Conservation (phyloP, 2,329 filamentous ascomycete species). For the Alternaria sp. region DNA sequence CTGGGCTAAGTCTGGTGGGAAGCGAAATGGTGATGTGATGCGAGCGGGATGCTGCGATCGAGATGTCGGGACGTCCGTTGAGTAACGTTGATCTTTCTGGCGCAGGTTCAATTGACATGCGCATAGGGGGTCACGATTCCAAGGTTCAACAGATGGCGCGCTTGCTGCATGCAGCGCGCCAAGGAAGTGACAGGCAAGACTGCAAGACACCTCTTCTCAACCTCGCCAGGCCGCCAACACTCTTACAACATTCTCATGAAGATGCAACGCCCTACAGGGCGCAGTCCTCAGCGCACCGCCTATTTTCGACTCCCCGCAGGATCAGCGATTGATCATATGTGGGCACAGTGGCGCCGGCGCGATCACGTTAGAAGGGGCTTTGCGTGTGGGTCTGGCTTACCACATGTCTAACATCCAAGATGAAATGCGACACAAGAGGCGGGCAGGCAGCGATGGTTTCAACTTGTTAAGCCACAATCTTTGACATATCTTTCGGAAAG, state of each 20-base stretch:
- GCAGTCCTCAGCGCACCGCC: background rate
- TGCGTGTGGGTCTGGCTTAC: background rate
- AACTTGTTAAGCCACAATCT: background rate
- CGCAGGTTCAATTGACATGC: background rate
- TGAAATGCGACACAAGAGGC: background rate
- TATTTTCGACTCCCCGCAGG: background rate
- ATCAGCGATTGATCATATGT: background rate
- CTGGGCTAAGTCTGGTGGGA: constrained; percentile 6
- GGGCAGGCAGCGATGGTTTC: background rate
- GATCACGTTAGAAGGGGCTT: background rate
- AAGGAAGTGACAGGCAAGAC: background rate
- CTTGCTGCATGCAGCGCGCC: constrained; percentile 1
- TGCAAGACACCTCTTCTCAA: constrained; percentile 1
- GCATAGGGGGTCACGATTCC: background rate
- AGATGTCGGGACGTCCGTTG: background rate
- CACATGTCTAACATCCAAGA: background rate
- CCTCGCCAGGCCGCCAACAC: constrained; percentile 4
- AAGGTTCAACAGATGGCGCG: background rate
- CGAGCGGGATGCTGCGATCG: constrained; percentile 1
- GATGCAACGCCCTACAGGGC: constrained; percentile 5
- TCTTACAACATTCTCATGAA: constrained; percentile 3
- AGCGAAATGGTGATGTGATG: constrained; percentile 5
- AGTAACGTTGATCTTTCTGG: background rate
- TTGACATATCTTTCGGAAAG: background rate
- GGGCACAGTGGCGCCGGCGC: background rate